Conservation (phyloP, 2,329 filamentous ascomycete genomes). For the Chrysoporthe cubensis region DNA sequence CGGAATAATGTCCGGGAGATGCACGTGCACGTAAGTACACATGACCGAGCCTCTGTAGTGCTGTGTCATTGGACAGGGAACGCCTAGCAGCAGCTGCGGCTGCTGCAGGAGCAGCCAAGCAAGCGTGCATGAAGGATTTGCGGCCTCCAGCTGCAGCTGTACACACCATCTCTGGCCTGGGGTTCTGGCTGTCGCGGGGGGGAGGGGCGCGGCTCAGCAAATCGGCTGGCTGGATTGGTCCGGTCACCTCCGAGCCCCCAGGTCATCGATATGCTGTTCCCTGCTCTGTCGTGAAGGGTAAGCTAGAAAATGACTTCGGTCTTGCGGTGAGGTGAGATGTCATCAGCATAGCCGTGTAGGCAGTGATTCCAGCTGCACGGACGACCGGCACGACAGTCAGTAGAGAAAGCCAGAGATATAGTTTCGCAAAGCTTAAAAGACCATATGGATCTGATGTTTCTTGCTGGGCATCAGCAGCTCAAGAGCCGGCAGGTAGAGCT, state of each 20-base stretch:
- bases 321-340: conserved; percentile 9
- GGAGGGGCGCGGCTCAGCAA: conserved; percentile 3
- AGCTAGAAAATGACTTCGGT: background rate
- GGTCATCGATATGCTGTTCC: background rate
- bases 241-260: background rate
- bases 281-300: background rate
- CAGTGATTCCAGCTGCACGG: background rate
- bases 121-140: conserved; percentile 10
- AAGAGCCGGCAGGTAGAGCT: too few species aligned
- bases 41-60: background rate
- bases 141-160: conserved; percentile 15
- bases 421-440: background rate
- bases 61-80: conserved; percentile 16
- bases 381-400: background rate
- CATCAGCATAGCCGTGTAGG: background rate
- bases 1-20: background rate
- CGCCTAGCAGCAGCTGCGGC: conserved; percentile 15
- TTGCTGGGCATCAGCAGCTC: background rate
- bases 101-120: conserved; percentile 10
- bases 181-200: background rate
- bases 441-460: background rate
- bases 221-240: background rate
- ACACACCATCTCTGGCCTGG: conserved; percentile 12
- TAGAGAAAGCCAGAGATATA: background rate
- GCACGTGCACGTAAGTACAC: conserved; percentile 10